Evolutionary conservation across 2,329 filamentous ascomycete species (phyloP).

Genomic region (Lithohypha guttulata): DNA sequence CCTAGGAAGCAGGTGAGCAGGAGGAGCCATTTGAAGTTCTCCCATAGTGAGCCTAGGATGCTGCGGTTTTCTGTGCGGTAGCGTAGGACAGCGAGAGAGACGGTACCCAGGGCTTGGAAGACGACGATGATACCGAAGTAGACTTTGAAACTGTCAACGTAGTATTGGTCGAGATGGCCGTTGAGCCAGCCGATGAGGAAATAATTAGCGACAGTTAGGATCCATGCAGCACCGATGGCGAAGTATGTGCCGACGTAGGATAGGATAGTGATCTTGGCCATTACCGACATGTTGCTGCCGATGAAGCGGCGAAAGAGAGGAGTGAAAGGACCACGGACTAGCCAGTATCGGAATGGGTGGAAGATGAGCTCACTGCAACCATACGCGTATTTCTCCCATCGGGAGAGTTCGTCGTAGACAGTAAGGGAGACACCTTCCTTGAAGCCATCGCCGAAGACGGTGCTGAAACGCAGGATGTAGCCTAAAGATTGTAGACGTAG

Average conservation of each 20-base stretch:
- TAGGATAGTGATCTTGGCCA: slow-evolving; percentile 60
- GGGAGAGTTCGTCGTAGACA: slow-evolving; percentile 71
- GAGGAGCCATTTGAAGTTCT: slow-evolving; percentile 54
- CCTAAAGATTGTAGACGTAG: slow-evolving; percentile 59
- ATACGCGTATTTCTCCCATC: slow-evolving; percentile 82
- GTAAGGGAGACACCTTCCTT: slow-evolving; percentile 74
- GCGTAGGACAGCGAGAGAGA: slow-evolving; percentile 51
- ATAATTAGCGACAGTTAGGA: slow-evolving; percentile 60
- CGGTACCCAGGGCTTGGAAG: slow-evolving; percentile 52
- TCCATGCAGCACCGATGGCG: slow-evolving; percentile 56
- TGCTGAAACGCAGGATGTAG: slow-evolving; percentile 57
- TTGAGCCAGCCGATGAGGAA: slow-evolving; percentile 62
- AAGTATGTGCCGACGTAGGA: slow-evolving; percentile 64
- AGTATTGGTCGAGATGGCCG: slow-evolving; percentile 55
- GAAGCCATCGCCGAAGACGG: slow-evolving; percentile 59
- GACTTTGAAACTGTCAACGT: slow-evolving; percentile 56
- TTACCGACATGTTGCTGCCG: slow-evolving; percentile 48
- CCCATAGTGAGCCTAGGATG: slow-evolving; percentile 40
- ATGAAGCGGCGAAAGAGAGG: slow-evolving; percentile 66
- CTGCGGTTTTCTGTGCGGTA: slow-evolving; percentile 49
- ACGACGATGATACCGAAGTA: slow-evolving; percentile 54
- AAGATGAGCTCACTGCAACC: slow-evolving; percentile 76
- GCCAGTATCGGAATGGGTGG: slow-evolving; percentile 64
- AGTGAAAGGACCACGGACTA: slow-evolving; percentile 64
- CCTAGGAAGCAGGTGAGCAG: slow-evolving; percentile 68